Base-by-base conservation (phyloP, 1,284 basidiomycete species). In the Malassezia psittaci region DNA sequence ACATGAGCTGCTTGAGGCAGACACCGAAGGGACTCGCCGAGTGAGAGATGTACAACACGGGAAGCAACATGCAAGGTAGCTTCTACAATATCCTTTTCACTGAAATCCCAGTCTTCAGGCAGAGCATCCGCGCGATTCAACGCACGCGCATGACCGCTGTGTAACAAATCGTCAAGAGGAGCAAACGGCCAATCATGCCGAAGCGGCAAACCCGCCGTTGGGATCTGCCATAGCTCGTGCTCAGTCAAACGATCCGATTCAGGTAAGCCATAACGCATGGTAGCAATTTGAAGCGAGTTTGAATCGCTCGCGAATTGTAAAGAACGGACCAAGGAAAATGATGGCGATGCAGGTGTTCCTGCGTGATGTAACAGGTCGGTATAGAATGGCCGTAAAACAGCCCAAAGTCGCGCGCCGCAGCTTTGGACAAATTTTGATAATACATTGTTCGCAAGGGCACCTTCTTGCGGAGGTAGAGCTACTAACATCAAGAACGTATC, bases 131-230 rank as follows among this genome's bases (percentile, higher is more conserved):
- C 89, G 7, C 84, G 82, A 48, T 74, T 70, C 49, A 74, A 63
- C 10, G 65, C 66, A 16, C 62, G 61, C 9, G 66, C 63, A 19
- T 61, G 64, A 37, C 51, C 69, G 38, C 62, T 65, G 58, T 69
- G 67, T 13, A 96, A 78, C 7, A 96, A 81, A 64, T 91, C 86
- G 65, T 89, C 82, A 5, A 96, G 75, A 0, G 89, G 83, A 0
- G 79, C 76, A 51, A 86, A 78, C 1, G 82, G 75, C 88, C 90
- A 96, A 68, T 88, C 86, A 4, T 76, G 74, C 0, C 78, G 63
- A 1, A 90, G 74, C 0, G 90, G 87, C 10, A 91, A 79, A 0
- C 85, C 81, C 40, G 66, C 69, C 10, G 52, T 63, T 24, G 57
- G 67, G 49, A 52, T 69, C 39, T 24, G 68, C 67, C 49, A 21